Evolutionary conservation across 73 alveolate genomes (phyloP), one percentile per base, ranked within the genome.

Genomic region (Paramecium caudatum): DNA sequence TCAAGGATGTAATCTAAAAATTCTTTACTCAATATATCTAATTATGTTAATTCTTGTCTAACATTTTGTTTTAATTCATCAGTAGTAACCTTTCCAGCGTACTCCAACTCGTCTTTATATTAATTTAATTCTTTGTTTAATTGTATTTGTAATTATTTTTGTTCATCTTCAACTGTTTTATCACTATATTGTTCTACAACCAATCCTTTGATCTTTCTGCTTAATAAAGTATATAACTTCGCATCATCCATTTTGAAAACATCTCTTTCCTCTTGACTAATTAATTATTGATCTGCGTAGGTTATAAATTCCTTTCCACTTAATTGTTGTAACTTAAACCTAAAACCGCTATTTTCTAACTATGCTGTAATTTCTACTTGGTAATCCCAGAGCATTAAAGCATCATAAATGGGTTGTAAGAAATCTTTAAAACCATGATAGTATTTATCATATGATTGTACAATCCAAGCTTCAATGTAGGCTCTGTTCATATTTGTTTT

Each of bases 181-280:
- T 83, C 82, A 10, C 34, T 83, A 34, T 83, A 83, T 55, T 83
- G 47, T 45, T 83, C 91, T 0, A 83, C 91, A 55, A 83, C 62
- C 82, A 83, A 25, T 36, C 82, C 82, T 83, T 83, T 70, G 23
- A 83, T 55, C 46, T 83, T 55, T 55, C 84, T 65, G 61, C 85
- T 83, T 12, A 70, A 65, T 33, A 45, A 39, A n/a, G 61, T 83
- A 61, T 55, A 70, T 15, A 39, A 9, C n/a, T 65, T 83, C 0
- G 91, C 82, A 83, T 83, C 91, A 83, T 83, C 91, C 82, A 55
- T 70, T 5, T 50, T 46, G 32, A 83, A 45, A 1, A 55, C 62
- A 83, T 83, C 91, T 17, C 78, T 36, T 25, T 83, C 91, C 61
- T 83, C 91, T 34, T 83, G 23, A 55, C 43, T 55, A 65, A 83